Evolutionary conservation across 768 basidiomycete genomes (phyloP), one percentile per base, ranked within the genome.

Genomic region (Sporobolomyces pararoseus): DNA sequence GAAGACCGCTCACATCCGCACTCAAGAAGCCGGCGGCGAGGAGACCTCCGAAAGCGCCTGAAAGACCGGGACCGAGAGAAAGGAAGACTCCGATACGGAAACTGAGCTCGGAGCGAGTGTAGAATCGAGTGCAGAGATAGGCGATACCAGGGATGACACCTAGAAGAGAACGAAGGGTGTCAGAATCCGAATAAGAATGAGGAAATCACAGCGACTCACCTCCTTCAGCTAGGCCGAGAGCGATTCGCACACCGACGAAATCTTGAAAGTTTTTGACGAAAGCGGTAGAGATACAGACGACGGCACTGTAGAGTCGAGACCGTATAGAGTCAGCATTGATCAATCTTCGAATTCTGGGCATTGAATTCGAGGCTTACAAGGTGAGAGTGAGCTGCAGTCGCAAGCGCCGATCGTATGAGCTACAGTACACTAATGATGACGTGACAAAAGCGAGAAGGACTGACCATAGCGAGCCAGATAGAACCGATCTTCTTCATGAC

Each of bases 61-160:
- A 59, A 0, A 73, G 52, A 3, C 68, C 68, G 4, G 72, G 72
- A 34, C 72, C 72, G 37, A 69, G 57, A 2, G 65, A 63, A 34
- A 71, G 65, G 62, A 70, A 70, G 52, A 73, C 60, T 4, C 68
- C 68, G 57, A 73, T 66, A 27, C 72, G 68, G 54, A 73, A 68
- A 4, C 49, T 55, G 19, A 67, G 61, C 21, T 68, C 66, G 47
- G 32, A 34, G 4, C 55, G 63, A 10, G 55, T 63, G 66, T 74
- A 74, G 59, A 57, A 74, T 9, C 37, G 35, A 10, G 63, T 63
- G 16, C 49, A 16, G 47, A 71, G 32, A 61, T 62, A 74, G 32
- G 49, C 69, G 59, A 74, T 74, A 27, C 73, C 73, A 4, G 73
- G 73, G 4, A 74, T 63, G 62, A 61, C 62, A 35, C 60, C 39